Base-by-base conservation (phyloP, 208 protist genomes). In the Leptomonas pyrrhocoris region DNA sequence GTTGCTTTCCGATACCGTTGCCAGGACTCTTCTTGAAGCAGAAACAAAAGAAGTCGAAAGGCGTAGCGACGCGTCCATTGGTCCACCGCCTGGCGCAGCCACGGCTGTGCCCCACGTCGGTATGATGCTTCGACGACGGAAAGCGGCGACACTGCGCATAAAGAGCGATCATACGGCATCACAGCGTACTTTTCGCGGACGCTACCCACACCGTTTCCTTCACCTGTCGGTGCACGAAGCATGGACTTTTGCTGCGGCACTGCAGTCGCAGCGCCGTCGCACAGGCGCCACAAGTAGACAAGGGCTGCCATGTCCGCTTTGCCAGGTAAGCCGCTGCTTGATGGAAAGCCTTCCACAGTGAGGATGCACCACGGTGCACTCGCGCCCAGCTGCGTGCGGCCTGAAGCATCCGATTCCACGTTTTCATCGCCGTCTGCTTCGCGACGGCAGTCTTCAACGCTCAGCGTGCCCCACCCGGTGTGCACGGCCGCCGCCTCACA, bases 41-140 rank as follows among this genome's bases (percentile, higher is more conserved):
- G 28, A 19, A 77, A 60, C 19, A 77, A 57, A 31, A 67, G 21
- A 15, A 77, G 57, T 0, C 63, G 72, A 25, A 77, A 42, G 7
- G 72, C 63, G 50, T 77, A 77, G 40, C 72, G 64, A 8, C 36
- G 49, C 25, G 46, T 21, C 72, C 72, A 77, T 42, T 50, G 38
- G 9, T 42, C 55, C 40, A 76, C 31, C 18, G 53, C 27, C 36
- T n/a, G 46, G 5, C 62, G 51, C 62, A 76, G 43, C 59, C 68
- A 74, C 51, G 30, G 15, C 6, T 15, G 23, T 2, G 2, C 11
- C 0, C 15, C 13, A 5, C 34, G 18, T 13, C 2, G 2, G 11
- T n/a, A 5, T 9, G 15, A 9, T 36, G 2, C n/a, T 13, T 28
- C 40, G 16, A 4, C 12, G 18, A 8, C 0, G 3, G 13, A 28